Percentiles rank a stretch among this genome's conserved stretches.
Evolutionary conservation across 176 grass and related monocot genomes (phyloP).

Genomic region (Oryza meridionalis): DNA sequence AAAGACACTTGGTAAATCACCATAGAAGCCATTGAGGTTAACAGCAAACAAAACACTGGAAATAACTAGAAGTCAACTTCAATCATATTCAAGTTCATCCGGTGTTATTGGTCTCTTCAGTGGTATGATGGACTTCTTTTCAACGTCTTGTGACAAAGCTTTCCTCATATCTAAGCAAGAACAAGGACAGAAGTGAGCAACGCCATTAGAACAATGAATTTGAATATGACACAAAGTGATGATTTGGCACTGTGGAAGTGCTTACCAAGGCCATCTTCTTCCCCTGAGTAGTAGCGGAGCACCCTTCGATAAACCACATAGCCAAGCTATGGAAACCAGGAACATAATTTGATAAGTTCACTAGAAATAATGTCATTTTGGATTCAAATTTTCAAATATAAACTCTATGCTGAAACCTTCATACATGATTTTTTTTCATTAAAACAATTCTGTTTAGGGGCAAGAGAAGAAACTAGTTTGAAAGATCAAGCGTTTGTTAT

Average conservation of each 20-base stretch:
- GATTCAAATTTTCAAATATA: background rate
- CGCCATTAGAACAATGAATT: background rate
- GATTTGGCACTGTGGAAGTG: background rate
- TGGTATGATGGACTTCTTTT: conserved; percentile 93
- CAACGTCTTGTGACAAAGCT: conserved; percentile 84
- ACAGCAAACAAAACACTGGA: background rate
- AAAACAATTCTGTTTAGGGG: background rate
- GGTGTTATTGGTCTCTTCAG: conserved; percentile 91
- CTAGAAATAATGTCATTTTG: background rate
- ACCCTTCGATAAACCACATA: conserved; percentile 97
- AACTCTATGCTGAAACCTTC: background rate
- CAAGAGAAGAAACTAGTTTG: background rate
- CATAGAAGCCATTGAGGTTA: background rate
- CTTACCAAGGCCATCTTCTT: conserved; percentile 99
- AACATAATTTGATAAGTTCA: conserved; percentile 27
- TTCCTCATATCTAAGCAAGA: conserved; percentile 86
- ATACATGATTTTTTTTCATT: background rate
- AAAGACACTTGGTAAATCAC: background rate
- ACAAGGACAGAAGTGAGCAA: conserved; percentile 17
- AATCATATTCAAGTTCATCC: conserved; percentile 99
- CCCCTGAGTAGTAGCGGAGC: conserved; percentile 96
- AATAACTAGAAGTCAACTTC: conserved; percentile 20
- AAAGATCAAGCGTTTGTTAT: background rate
- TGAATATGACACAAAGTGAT: background rate
- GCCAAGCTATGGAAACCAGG: conserved; percentile 60